Base-by-base conservation (phyloP, 345 rosid genomes). In the Schrenkiella parvula region DNA sequence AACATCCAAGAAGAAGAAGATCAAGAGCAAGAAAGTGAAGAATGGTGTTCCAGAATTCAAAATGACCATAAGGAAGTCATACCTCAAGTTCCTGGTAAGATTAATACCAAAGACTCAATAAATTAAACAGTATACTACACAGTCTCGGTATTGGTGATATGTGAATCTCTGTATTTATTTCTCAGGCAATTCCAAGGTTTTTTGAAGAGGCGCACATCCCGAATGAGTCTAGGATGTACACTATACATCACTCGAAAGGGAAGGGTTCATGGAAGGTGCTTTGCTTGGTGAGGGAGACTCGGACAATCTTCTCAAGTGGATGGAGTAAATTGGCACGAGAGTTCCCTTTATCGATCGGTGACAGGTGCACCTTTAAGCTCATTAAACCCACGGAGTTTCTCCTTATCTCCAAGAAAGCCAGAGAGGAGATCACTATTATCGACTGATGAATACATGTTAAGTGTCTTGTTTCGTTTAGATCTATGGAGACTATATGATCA, bases 11-110 rank as follows among this genome's bases (percentile, higher is more conserved):
- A 23, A 22, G 31, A 50, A 21, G n/a, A 48, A 50, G 55, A 50
- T 37, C 19, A 44, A 13, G 32, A 51, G 23, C 6, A 54, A 38
- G 46, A 60, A 12, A 43, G 47, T 19, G 38, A 22, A 15, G 48
- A 17, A 18, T 23, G 28, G 1, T 44, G 28, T 56, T 54, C 65
- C 66, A 31, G 44, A 55, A 32, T 76, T 76, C 62, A 6, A 3
- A 56, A 38, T 76, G 41, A 63, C 59, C 39, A 64, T 70, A n/a
- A 55, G n/a, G 53, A 63, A 17, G 3, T 44, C 80, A 44, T 64
- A 70, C 67, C 71, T 70, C 54, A 63, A n/a, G 47, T 64, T 55
- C 28, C 17, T 76, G 61, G 80, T 76, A 76, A 69, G 66, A 26
- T 28, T 8, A 0, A 18, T 2, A 32, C 15, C 19, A 37, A 26